Evolutionary conservation across 2,329 filamentous ascomycete species (phyloP).

Genomic region (Penicillium griseofulvum): DNA sequence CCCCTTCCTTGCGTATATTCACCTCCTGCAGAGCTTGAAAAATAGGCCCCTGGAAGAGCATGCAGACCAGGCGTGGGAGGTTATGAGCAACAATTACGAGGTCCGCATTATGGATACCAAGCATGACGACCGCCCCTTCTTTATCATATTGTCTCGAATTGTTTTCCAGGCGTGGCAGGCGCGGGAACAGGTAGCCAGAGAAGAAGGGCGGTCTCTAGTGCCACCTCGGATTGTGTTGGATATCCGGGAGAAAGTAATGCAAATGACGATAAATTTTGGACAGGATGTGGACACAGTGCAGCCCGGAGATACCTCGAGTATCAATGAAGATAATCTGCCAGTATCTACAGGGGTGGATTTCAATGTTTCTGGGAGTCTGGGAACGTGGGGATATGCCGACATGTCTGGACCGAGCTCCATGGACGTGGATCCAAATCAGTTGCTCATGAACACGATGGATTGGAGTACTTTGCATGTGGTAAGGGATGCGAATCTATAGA

Average conservation of each 20-base stretch:
- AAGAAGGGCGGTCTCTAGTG: background rate
- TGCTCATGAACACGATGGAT: background rate
- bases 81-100: background rate
- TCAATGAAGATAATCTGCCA: background rate
- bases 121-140: background rate
- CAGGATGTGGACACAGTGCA: background rate
- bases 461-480: background rate
- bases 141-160: background rate
- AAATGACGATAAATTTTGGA: background rate
- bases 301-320: accelerated
- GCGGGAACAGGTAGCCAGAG: background rate
- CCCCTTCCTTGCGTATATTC: background rate
- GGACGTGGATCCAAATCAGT: background rate
- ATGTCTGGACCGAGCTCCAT: background rate
- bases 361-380: background rate
- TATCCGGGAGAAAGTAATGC: background rate
- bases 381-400: background rate
- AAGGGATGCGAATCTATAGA: too few relatives aligned
- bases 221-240: background rate
- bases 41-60: background rate
- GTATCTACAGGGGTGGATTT: background rate
- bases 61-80: background rate
- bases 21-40: background rate
- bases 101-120: background rate
- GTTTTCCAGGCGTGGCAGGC: background rate